Percentiles rank a stretch among this genome's conserved stretches.
These are phyloP conservation scores for Penicillium sp. DNA, from an alignment of 2,329 filamentous ascomycete species.

Conservation along the genomic window DNA sequence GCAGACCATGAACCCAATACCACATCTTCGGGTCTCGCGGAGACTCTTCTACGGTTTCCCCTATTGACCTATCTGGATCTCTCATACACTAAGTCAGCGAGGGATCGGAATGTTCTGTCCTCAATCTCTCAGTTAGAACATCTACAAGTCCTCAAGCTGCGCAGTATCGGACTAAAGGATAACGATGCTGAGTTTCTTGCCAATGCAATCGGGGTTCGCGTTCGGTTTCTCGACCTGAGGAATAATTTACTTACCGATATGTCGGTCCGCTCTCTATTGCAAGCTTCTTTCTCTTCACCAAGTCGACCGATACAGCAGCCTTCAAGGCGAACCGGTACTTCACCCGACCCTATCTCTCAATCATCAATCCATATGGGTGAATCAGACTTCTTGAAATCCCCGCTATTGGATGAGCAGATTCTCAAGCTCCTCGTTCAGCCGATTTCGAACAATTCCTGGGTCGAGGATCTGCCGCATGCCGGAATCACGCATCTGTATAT, in stretches of 20 bases:
- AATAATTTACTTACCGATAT: constrained; percentile 63
- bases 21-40: constrained; percentile 58
- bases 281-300: constrained; percentile 52
- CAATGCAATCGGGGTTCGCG: constrained; percentile 54
- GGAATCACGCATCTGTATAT: constrained; percentile 66
- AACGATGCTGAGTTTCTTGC: constrained; percentile 57
- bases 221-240: constrained; percentile 61
- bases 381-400: constrained; percentile 31
- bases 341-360: constrained; percentile 14
- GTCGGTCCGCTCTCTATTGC: constrained; percentile 56
- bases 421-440: constrained; percentile 53
- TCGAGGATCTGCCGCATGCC: constrained; percentile 58
- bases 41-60: constrained; percentile 58
- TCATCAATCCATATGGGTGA: constrained; percentile 8
- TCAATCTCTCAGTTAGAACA: constrained; percentile 52
- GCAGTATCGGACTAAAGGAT: constrained; percentile 59
- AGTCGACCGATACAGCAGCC: constrained; percentile 4
- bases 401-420: constrained; percentile 53
- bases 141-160: constrained; percentile 62
- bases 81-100: constrained; percentile 57
- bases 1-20: constrained; percentile 62
- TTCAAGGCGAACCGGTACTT: constrained; percentile 9
- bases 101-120: constrained; percentile 54
- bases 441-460: constrained; percentile 57
- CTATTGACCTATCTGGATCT: constrained; percentile 62